Base-by-base conservation (phyloP, 2,329 filamentous ascomycete species). In the Drechslerella stenobrocha region DNA sequence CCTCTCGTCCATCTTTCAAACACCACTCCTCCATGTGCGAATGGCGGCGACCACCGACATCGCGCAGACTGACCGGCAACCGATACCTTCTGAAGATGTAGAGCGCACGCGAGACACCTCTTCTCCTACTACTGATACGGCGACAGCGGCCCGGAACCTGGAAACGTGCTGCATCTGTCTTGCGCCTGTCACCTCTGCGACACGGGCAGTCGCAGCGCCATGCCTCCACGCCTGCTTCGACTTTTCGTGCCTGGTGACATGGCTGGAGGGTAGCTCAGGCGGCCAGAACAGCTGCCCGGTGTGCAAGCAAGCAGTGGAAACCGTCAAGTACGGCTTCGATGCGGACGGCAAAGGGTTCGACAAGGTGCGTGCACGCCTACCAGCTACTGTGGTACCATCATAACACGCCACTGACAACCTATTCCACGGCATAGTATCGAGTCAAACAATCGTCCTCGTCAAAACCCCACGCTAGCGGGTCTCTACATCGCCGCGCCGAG, bases 191-290 rank as follows among this genome's bases (percentile, higher is more conserved):
- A 51, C 50, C 4, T 67, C 63, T 56, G 35, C 63, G 15, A 67
- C 50, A 42, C 63, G 63, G 2, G 63, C 63, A 6, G 63, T 67
- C 23, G 63, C 63, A 24, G 60, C 55, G 30, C 64, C 57, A 0
- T 69, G 64, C 20, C 57, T 69, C 2, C 64, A 69, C 46, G 64
- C 64, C 40, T 69, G 64, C 46, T 69, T 63, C 32, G 57, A 69
- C 48, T 69, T 69, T 55, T 61, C 57, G 5, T 69, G 64, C 23
- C 18, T 69, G 18, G 57, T 58, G 13, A 69, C 64, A 53, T 69
- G 64, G 64, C 24, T 69, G 2, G 64, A 69, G 24, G 57, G 52
- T 1, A 11, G 28, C 28, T 30, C 28, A 11, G 11, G 11, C 11
- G 47, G 51, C 13, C 51, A 69, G 30, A 52, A 55, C 22, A 58